A percentile compares a stretch with the other conserved stretches of the same genome.
Evolutionary conservation across 1,284 basidiomycete species (phyloP).

Genomic region (Cryptococcus sp.): DNA sequence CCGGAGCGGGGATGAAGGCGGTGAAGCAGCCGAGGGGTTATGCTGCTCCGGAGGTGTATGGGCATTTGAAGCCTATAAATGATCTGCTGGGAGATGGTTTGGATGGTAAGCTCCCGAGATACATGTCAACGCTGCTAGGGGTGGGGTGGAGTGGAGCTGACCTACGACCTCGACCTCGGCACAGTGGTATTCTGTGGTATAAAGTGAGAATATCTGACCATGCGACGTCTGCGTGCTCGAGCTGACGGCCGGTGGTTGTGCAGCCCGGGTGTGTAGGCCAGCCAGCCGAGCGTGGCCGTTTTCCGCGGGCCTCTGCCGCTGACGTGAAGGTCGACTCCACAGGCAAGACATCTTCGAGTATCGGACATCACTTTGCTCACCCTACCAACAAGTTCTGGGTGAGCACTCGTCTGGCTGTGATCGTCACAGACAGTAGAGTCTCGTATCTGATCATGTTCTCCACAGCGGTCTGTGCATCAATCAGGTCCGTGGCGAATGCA

Average conservation of each 20-base stretch:
- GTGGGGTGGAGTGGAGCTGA: too few species aligned
- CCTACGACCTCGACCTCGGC: neutral
- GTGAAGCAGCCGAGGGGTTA: slow-evolving; percentile 32
- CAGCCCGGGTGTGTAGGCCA: slow-evolving; percentile 6
- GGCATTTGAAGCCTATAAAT: slow-evolving; percentile 36
- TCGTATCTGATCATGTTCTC: neutral
- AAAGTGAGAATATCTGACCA: slow-evolving; percentile 52
- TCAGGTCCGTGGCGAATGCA: slow-evolving; percentile 50
- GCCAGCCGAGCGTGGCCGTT: neutral
- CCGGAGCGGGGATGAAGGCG: neutral
- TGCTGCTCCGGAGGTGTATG: slow-evolving; percentile 45
- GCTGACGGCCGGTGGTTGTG: slow-evolving; percentile 6
- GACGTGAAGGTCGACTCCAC: slow-evolving; percentile 38
- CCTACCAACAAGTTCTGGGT: slow-evolving; percentile 59
- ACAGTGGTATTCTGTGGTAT: slow-evolving; percentile 65
- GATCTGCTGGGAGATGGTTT: slow-evolving; percentile 51
- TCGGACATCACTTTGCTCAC: slow-evolving; percentile 68
- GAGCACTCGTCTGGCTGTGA: slow-evolving; percentile 1
- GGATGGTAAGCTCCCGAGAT: slow-evolving; percentile 49
- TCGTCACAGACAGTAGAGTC: neutral
- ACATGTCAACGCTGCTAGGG: too few species aligned
- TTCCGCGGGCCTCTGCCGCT: neutral
- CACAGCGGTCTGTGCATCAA: slow-evolving; percentile 55
- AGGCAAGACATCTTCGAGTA: slow-evolving; percentile 59
- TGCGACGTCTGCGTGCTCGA: neutral